A percentile compares a stretch with the other conserved stretches of the same genome.
Conservation (phyloP, 495 filamentous ascomycete species). For the Aspergillus panamensis region DNA sequence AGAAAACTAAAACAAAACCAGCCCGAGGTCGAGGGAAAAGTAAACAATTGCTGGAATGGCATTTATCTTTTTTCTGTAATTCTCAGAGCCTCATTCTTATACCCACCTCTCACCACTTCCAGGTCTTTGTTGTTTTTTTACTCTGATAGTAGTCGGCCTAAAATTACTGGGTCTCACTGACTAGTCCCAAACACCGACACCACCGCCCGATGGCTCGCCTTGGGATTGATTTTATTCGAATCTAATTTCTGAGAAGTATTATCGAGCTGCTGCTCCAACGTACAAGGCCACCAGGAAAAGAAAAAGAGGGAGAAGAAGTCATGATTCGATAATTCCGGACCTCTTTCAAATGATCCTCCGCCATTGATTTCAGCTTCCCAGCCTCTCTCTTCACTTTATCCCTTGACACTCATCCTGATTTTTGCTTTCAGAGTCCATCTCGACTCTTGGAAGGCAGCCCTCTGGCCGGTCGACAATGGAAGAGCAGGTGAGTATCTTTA, state of each 20-base stretch:
- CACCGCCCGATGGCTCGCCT: conserved; percentile 13
- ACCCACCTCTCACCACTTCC: background rate
- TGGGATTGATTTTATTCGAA: background rate
- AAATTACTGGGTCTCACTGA: conserved; percentile 1
- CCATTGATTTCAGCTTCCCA: conserved; percentile 18
- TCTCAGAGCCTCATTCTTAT: background rate
- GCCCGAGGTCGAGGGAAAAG: background rate
- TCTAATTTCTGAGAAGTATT: background rate
- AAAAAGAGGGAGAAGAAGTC: conserved; percentile 2
- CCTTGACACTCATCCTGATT: conserved; percentile 19
- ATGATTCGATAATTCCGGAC: conserved; percentile 20
- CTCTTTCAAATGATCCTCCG: conserved; percentile 17
- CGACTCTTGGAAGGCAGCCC: conserved; percentile 36
- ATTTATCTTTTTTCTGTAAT: background rate
- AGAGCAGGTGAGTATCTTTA: conserved; percentile 42
- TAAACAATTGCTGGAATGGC: background rate
- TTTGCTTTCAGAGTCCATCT: conserved; percentile 26
- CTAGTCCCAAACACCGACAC: conserved; percentile 12
- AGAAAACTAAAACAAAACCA: background rate
- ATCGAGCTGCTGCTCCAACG: conserved; percentile 6
- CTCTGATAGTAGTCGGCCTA: background rate
- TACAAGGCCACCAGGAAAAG: background rate
- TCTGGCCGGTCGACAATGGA: conserved; percentile 50
- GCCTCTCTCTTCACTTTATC: conserved; percentile 12
- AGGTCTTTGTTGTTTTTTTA: background rate